phyloP scores from a whole-genome alignment of 1,284 basidiomycete genomes.

The Microbotryomycetes sp. region DNA sequence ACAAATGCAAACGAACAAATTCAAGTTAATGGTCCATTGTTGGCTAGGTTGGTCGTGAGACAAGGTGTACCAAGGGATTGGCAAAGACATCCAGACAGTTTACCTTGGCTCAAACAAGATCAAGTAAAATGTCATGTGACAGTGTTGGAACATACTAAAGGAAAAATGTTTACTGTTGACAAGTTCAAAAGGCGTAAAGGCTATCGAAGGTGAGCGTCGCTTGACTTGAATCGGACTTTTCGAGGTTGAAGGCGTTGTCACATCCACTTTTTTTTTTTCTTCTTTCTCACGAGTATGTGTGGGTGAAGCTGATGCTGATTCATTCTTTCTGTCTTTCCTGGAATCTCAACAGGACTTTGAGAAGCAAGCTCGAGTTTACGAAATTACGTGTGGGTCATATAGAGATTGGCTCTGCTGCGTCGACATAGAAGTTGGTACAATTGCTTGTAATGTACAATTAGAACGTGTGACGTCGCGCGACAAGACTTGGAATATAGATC shows the following conservation, averaged over 20 bases:
- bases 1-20: background rate
- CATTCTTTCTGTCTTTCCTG: background rate
- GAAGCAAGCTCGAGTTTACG: constrained; percentile 32
- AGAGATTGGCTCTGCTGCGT: too few relatives aligned
- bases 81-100: constrained; percentile 31
- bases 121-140: constrained; percentile 73
- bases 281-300: background rate
- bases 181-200: constrained; percentile 98
- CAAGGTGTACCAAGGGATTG: constrained; percentile 29
- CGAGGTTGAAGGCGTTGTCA: background rate
- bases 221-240: too few relatives aligned
- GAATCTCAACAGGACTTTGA: constrained; percentile 7
- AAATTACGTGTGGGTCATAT: constrained; percentile 68
- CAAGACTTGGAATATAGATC: too few relatives aligned
- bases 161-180: constrained; percentile 78
- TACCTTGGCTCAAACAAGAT: constrained; percentile 45
- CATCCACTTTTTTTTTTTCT: too few relatives aligned
- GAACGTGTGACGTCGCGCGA: too few relatives aligned
- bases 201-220: constrained; percentile 49
- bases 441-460: too few relatives aligned
- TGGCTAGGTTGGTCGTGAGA: constrained; percentile 9
- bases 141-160: constrained; percentile 93
- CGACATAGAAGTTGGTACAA: too few relatives aligned
- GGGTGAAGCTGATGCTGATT: background rate
- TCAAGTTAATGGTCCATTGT: constrained; percentile 1